A percentile compares a stretch with the other conserved stretches of the same genome.
phyloP scores from a whole-genome alignment of 257 asterid genomes.

The Capsicum pubescens region DNA sequence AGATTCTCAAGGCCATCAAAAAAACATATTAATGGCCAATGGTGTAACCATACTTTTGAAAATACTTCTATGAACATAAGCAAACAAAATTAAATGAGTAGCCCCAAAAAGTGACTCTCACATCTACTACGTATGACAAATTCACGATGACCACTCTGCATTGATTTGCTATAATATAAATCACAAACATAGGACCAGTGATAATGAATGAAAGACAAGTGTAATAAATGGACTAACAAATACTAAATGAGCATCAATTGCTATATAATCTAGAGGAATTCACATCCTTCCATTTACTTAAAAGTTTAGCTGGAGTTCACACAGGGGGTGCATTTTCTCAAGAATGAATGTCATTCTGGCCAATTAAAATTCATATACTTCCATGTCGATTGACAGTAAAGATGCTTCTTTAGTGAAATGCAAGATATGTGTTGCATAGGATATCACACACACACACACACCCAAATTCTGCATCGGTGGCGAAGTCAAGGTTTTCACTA shows the following conservation, averaged over 20 bases:
- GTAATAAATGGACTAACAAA: background rate
- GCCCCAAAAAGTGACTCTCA: background rate
- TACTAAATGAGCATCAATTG: background rate
- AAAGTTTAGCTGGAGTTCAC: background rate
- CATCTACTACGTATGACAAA: background rate
- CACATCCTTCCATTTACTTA: background rate
- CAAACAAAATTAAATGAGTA: background rate
- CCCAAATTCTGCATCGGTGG: too few relatives aligned
- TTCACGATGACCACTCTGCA: background rate
- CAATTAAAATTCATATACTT: too few relatives aligned
- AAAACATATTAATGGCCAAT: background rate
- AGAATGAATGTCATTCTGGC: too few relatives aligned
- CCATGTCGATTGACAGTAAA: too few relatives aligned
- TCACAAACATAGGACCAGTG: constrained; percentile 14
- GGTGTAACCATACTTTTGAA: background rate
- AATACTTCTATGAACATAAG: background rate
- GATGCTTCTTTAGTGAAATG: too few relatives aligned
- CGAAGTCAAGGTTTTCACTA: too few relatives aligned
- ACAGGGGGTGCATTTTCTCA: too few relatives aligned
- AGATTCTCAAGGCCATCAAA: background rate
- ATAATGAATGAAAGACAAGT: background rate
- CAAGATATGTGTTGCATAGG: too few relatives aligned
- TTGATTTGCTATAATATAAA: background rate
- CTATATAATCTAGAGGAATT: background rate
- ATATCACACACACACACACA: too few relatives aligned